Conservation (phyloP, 2,329 filamentous ascomycete species). For the Myotisia sp. region DNA sequence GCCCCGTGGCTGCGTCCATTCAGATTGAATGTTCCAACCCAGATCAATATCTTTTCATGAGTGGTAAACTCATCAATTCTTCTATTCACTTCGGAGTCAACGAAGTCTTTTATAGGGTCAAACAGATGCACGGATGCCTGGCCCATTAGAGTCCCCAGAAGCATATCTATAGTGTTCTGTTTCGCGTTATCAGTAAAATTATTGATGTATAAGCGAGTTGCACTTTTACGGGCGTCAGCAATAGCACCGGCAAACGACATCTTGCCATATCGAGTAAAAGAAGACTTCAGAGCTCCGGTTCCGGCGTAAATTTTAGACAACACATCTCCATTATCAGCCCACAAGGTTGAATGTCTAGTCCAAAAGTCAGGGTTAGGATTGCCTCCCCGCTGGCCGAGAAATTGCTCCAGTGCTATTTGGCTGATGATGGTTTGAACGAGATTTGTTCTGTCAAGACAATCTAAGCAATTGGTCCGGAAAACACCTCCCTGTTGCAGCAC, state of each 20-base stretch:
- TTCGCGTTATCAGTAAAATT: slow-evolving; percentile 89
- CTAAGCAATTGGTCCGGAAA: slow-evolving; percentile 89
- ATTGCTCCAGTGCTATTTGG: slow-evolving; percentile 78
- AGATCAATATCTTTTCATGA: slow-evolving; percentile 60
- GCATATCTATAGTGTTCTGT: slow-evolving; percentile 87
- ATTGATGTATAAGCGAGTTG: slow-evolving; percentile 89
- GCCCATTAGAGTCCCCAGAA: slow-evolving; percentile 71
- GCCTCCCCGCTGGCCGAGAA: slow-evolving; percentile 58
- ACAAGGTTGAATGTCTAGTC: slow-evolving; percentile 80
- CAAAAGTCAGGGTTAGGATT: slow-evolving; percentile 67
- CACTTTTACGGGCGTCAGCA: slow-evolving; percentile 90
- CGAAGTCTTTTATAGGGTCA: slow-evolving; percentile 88
- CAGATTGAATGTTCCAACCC: slow-evolving; percentile 82
- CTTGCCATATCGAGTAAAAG: slow-evolving; percentile 85
- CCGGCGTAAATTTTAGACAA: slow-evolving; percentile 92
- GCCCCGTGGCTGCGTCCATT: slow-evolving; percentile 75
- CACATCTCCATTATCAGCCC: slow-evolving; percentile 94
- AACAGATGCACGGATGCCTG: slow-evolving; percentile 74
- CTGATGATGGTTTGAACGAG: slow-evolving; percentile 92
- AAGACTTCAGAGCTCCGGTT: slow-evolving; percentile 87
- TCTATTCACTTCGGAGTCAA: slow-evolving; percentile 59
- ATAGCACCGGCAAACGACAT: slow-evolving; percentile 89
- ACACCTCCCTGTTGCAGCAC: slow-evolving; percentile 88
- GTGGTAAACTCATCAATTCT: slow-evolving; percentile 58
- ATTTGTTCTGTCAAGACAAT: slow-evolving; percentile 92